Evolutionary conservation across 805 yeast genomes (phyloP).

Genomic region (Candida schatavii): DNA sequence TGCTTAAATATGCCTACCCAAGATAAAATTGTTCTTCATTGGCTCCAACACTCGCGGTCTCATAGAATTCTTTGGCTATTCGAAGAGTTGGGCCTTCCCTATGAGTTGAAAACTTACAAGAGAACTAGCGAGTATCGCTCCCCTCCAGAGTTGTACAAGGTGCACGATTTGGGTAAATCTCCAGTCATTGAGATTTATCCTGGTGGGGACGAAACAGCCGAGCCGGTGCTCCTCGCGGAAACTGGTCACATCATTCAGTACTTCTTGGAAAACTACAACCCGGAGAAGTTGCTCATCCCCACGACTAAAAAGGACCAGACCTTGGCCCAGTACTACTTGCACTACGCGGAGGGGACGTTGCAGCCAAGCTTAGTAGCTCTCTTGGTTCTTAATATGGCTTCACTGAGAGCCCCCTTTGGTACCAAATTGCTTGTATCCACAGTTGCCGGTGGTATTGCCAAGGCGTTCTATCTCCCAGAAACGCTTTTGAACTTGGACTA

Average conservation of each 20-base stretch:
- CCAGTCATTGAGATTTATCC: slow-evolving; percentile 29
- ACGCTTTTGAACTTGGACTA: slow-evolving; percentile 20
- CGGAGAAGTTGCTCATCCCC: slow-evolving; percentile 13
- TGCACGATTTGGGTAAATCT: slow-evolving; percentile 39
- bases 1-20: neutral
- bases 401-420: slow-evolving; percentile 26
- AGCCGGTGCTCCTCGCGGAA: slow-evolving; percentile 13
- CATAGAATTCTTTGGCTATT: slow-evolving; percentile 37
- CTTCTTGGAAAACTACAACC: slow-evolving; percentile 17
- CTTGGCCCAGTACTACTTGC: slow-evolving; percentile 21
- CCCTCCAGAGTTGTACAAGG: slow-evolving; percentile 26
- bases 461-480: slow-evolving; percentile 25
- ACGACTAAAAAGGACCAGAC: slow-evolving; percentile 14
- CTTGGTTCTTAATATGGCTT: slow-evolving; percentile 24
- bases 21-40: slow-evolving; percentile 4
- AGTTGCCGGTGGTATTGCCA: slow-evolving; percentile 22
- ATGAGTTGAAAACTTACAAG: slow-evolving; percentile 29
- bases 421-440: slow-evolving; percentile 18
- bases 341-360: slow-evolving; percentile 24
- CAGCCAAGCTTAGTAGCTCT: slow-evolving; percentile 21
- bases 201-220: slow-evolving; percentile 16
- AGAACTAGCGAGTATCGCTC: slow-evolving; percentile 27
- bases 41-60: slow-evolving; percentile 32
- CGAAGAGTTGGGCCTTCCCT: slow-evolving; percentile 31
- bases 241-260: slow-evolving; percentile 22